Base-by-base conservation (phyloP, 2,329 filamentous ascomycete species). In the Paraconiothyrium brasiliense region DNA sequence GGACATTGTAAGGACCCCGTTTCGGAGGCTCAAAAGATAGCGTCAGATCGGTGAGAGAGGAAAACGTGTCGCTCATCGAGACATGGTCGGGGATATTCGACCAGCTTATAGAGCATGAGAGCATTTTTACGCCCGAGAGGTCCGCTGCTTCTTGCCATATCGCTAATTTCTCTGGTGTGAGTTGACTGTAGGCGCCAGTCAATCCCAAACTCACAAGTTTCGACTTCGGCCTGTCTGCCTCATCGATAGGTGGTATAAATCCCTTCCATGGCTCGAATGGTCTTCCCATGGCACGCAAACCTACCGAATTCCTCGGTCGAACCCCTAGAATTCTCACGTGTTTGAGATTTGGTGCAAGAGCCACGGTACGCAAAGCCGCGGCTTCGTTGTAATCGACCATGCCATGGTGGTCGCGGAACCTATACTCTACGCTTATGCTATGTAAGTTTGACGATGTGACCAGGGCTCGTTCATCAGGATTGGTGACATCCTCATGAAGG, bases 241-340 rank as follows among this genome's bases (percentile, higher is more conserved):
- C 47, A 49, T 49, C 47, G 22, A 52, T 52, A 16, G 49, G 30
- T 7, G 49, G 49, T 3, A 35, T 37, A 14, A 35, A 52, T 27
- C 49, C 49, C 32, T 39, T 52, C 49, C 49, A 52, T 16, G 8
- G 11, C n/a, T 24, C 7, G 14, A 35, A 1, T 24, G 49, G 49
- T 52, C 20, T 39, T 10, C 37, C 20, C 6, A 4, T 39, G 11
- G 30, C 1, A 16, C 32, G 49, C 13, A 11, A 10, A n/a, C n/a
- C n/a, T n/a, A n/a, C n/a, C n/a, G 20, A 20, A 1, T 1, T 1
- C 20, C 20, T 20, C 20, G 20, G 20, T 20, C 20, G 20, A 20
- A 20, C 20, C 1, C 20, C 1, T 52, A 52, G 34, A 32, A 52
- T 52, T n/a, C 10, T 35, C 3, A 52, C 30, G 32, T 52, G 49